Evolutionary conservation across 148 eudicot species (phyloP).

Genomic region (Rhododendron kiyosumense): DNA sequence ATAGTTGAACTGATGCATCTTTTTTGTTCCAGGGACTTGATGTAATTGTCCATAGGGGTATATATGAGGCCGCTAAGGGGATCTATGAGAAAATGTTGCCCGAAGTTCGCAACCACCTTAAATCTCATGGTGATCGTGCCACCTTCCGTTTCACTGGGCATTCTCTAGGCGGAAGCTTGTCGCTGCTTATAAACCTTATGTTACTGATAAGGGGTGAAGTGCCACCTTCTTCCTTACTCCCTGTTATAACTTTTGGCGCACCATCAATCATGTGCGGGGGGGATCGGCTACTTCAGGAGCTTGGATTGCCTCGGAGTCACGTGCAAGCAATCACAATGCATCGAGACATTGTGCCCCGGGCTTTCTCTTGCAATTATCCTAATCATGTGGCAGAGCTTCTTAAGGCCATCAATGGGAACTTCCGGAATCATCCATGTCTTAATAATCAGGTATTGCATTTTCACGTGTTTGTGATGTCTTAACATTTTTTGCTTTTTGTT

Average conservation of each 20-base stretch:
- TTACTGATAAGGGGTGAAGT: constrained; percentile 69
- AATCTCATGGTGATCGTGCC: constrained; percentile 63
- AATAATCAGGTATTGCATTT: constrained; percentile 53
- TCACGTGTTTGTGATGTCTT: not conserved
- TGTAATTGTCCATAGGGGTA: constrained; percentile 92
- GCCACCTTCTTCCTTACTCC: constrained; percentile 72
- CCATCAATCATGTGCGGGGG: constrained; percentile 98
- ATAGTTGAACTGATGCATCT: not conserved
- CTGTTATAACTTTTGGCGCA: constrained; percentile 82
- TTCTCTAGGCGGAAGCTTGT: constrained; percentile 94
- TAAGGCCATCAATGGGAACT: constrained; percentile 82
- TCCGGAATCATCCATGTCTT: constrained; percentile 85
- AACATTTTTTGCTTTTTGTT: not conserved
- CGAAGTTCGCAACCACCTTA: constrained; percentile 62
- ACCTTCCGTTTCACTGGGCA: constrained; percentile 91
- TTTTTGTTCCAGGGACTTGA: constrained; percentile 55
- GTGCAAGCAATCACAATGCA: constrained; percentile 84
- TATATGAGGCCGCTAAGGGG: constrained; percentile 98
- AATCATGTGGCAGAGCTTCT: constrained; percentile 81
- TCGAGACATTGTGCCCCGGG: constrained; percentile 93
- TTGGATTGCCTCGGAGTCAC: constrained; percentile 79
- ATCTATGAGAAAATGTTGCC: constrained; percentile 89
- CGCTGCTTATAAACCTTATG: constrained; percentile 82
- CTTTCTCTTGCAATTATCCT: constrained; percentile 92
- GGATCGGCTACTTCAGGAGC: constrained; percentile 56